These are phyloP conservation scores for Hypoxylon sp. DNA, from an alignment of 2,329 filamentous ascomycete species.

Conservation along the genomic window DNA sequence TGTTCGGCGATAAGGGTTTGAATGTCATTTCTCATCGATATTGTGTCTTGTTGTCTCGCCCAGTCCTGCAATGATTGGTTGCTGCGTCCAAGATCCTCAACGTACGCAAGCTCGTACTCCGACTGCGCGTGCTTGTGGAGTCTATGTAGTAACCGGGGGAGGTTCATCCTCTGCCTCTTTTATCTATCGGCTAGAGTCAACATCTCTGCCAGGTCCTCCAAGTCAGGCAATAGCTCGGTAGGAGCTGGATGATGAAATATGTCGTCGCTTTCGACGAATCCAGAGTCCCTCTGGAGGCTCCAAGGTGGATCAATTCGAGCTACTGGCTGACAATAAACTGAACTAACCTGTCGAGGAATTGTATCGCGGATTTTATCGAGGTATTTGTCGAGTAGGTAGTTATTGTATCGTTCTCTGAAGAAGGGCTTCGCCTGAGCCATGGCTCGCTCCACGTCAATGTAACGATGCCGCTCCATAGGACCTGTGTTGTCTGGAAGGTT, in stretches of 20 bases:
- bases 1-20: not conserved
- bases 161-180: not conserved
- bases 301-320: not conserved
- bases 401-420: constrained; percentile 24
- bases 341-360: not conserved
- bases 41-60: not conserved
- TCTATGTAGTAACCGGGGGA: constrained; percentile 12
- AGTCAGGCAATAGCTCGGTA: not conserved
- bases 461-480: not conserved
- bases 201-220: not conserved
- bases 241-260: constrained; percentile 14
- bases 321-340: not conserved
- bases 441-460: constrained; percentile 10
- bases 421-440: not conserved
- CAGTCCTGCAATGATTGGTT: constrained; percentile 11
- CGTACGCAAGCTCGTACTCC: constrained; percentile 14
- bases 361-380: not conserved
- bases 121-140: constrained; percentile 11
- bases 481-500: not conserved
- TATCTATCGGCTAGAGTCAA: not conserved
- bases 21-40: not conserved
- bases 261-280: constrained; percentile 5
- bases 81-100: constrained; percentile 11
- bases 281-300: not conserved
- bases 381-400: constrained; percentile 13